Conservation (phyloP, 2,329 filamentous ascomycete genomes). For the Coleophoma eucalyptorum region DNA sequence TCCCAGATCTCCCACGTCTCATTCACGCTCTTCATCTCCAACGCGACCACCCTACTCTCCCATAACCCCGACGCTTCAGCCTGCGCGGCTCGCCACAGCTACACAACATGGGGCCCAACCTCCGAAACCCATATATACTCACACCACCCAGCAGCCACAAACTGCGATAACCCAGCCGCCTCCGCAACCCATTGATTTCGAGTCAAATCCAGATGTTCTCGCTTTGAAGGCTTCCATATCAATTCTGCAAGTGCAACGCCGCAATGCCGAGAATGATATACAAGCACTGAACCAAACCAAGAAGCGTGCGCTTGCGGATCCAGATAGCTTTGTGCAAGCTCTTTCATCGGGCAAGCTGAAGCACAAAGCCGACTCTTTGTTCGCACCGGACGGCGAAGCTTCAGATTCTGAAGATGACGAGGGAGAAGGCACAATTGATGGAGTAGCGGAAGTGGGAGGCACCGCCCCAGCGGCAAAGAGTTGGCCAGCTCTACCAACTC, state of each 20-base stretch:
- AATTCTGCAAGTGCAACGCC: constrained; percentile 80
- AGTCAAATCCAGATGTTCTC: constrained; percentile 77
- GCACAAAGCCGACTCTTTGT: constrained; percentile 13
- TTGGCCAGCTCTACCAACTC: constrained; percentile 67
- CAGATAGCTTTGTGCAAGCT: constrained; percentile 67
- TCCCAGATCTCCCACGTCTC: constrained; percentile 1
- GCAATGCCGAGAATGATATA: constrained; percentile 74
- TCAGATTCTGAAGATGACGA: constrained; percentile 23
- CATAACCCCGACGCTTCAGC: constrained; percentile 20
- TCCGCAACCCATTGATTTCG: constrained; percentile 52
- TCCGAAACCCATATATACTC: constrained; percentile 34
- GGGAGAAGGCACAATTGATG: neutral
- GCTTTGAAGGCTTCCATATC: constrained; percentile 83
- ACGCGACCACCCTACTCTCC: constrained; percentile 24
- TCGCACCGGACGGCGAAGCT: constrained; percentile 16
- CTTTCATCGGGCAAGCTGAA: constrained; percentile 59
- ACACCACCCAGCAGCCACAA: constrained; percentile 38
- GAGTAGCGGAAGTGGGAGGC: neutral
- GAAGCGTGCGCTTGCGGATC: constrained; percentile 64
- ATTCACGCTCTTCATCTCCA: constrained; percentile 21
- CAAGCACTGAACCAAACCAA: constrained; percentile 66
- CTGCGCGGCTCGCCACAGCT: constrained; percentile 9
- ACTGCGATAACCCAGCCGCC: constrained; percentile 33
- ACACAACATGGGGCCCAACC: constrained; percentile 1
- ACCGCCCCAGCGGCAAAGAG: constrained; percentile 10